These are phyloP conservation scores for Phalaenopsis hybrid DNA, from an alignment of 116 monocot species.

Conservation along the genomic window DNA sequence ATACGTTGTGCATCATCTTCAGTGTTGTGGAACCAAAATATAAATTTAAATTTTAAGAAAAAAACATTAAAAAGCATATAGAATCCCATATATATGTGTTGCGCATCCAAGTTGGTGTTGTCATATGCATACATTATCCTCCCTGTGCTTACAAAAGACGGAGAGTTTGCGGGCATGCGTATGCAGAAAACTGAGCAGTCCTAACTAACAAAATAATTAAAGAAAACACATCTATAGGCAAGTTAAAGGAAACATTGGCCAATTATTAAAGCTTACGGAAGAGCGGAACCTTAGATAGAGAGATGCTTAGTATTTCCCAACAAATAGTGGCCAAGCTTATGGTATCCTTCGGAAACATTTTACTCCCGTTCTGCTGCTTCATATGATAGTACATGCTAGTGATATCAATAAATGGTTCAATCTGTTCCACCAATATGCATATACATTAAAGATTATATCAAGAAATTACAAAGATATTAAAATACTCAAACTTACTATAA, in stretches of 20 bases:
- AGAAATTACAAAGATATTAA: background rate
- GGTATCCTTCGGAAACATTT: constrained; percentile 57
- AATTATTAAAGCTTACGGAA: background rate
- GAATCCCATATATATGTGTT: background rate
- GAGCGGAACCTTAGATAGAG: constrained; percentile 80
- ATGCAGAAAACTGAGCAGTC: background rate
- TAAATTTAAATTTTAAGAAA: background rate
- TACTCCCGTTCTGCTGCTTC: constrained; percentile 26
- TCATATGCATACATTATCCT: background rate
- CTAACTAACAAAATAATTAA: background rate
- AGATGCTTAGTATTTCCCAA: constrained; percentile 60
- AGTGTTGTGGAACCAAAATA: no score
- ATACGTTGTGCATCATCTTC: no score
- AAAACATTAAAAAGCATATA: background rate
- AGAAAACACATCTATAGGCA: background rate
- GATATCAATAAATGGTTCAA: constrained; percentile 92
- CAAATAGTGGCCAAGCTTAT: constrained; percentile 88
- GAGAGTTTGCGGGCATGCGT: background rate
- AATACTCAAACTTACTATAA: background rate
- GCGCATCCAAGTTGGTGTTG: background rate
- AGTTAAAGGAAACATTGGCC: background rate
- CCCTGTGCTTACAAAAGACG: background rate
- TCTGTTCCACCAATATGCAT: constrained; percentile 26
- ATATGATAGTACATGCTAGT: constrained; percentile 71
- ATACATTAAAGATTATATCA: constrained; percentile 5